Evolutionary conservation across 2,329 filamentous ascomycete species (phyloP).

Genomic region (Ascochyta viciae-villosae): DNA sequence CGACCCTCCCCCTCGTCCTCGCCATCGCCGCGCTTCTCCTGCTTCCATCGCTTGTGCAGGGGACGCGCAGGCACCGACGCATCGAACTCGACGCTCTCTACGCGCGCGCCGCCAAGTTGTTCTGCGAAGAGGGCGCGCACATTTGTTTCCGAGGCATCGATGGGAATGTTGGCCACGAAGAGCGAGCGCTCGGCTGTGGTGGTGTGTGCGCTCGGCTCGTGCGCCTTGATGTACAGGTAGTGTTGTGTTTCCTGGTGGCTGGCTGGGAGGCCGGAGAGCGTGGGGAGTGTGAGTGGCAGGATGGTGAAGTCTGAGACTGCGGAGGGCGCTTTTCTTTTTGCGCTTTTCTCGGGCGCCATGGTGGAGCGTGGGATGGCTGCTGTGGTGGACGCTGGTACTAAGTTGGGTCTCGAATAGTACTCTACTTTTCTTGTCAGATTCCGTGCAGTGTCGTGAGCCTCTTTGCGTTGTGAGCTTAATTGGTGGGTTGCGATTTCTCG

Average conservation of each 20-base stretch:
- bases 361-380: not conserved
- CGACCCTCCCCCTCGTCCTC: conserved; percentile 47
- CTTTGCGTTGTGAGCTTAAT: conserved; percentile 8
- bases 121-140: conserved; percentile 77
- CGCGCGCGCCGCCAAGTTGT: conserved; percentile 77
- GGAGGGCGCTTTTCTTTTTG: conserved; percentile 32
- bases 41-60: conserved; percentile 59
- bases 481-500: conserved; percentile 24
- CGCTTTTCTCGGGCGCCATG: conserved; percentile 30
- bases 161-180: conserved; percentile 88
- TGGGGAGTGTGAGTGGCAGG: conserved; percentile 68
- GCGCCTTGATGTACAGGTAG: conserved; percentile 85
- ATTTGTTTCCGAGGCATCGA: conserved; percentile 80
- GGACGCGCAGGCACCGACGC: conserved; percentile 34
- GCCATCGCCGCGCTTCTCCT: conserved; percentile 36
- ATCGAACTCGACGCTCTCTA: conserved; percentile 81
- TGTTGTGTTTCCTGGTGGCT: conserved; percentile 65
- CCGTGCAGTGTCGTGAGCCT: not conserved
- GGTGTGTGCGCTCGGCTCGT: conserved; percentile 70
- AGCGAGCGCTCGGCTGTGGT: conserved; percentile 78
- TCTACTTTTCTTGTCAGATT: too few relatives aligned
- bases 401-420: too few relatives aligned
- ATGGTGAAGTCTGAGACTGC: conserved; percentile 69
- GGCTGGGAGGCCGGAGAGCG: conserved; percentile 55
- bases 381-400: not conserved